A percentile compares a stretch with the other conserved stretches of the same genome.
Evolutionary conservation across 192 early-diverging fungal species (phyloP).

Genomic region (Phlyctochytrium planicorne): DNA sequence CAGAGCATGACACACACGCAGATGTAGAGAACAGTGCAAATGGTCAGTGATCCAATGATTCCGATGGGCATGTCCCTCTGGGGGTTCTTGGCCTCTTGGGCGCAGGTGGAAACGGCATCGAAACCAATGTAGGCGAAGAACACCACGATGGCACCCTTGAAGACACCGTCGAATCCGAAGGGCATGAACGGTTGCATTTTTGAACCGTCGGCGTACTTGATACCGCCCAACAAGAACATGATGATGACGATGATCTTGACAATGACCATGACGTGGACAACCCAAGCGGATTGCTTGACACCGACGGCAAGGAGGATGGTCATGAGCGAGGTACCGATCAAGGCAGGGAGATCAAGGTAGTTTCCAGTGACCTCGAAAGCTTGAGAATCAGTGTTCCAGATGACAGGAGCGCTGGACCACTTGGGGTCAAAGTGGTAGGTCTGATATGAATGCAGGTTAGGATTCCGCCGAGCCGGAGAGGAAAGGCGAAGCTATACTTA

Average conservation of each 20-base stretch:
- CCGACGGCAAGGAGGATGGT: constrained; percentile 69
- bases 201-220: constrained; percentile 60
- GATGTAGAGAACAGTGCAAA: constrained; percentile 77
- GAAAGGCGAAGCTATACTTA: too few relatives aligned
- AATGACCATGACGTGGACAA: constrained; percentile 70
- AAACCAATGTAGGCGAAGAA: constrained; percentile 84
- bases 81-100: constrained; percentile 80
- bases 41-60: constrained; percentile 74
- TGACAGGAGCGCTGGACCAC: constrained; percentile 71
- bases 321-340: constrained; percentile 63
- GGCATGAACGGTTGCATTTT: constrained; percentile 84
- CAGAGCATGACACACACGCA: constrained; percentile 66
- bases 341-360: too few relatives aligned
- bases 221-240: constrained; percentile 78
- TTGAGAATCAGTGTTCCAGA: too few relatives aligned
- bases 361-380: too few relatives aligned
- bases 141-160: constrained; percentile 66
- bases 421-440: constrained; percentile 37
- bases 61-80: constrained; percentile 81
- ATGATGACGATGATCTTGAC: constrained; percentile 73
- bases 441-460: constrained; percentile 46
- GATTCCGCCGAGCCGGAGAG: too few relatives aligned
- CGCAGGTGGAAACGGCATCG: constrained; percentile 82
- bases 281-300: constrained; percentile 67
- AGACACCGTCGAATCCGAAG: constrained; percentile 69